These are phyloP conservation scores for Nannochloris sp. DNA, from an alignment of 139 green algal genomes.

Conservation along the genomic window DNA sequence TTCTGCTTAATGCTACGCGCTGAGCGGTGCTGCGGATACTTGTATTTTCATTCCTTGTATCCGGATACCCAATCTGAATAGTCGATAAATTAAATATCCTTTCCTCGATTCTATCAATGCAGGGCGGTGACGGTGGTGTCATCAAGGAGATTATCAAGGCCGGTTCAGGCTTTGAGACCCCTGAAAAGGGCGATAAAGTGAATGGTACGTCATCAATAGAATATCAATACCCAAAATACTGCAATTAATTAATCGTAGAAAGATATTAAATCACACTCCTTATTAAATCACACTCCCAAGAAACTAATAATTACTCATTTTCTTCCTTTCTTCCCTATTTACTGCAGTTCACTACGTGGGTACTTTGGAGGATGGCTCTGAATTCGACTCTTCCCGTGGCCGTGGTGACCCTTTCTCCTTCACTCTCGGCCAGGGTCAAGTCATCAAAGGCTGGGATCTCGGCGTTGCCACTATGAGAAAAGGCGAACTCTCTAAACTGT, in stretches of 20 bases:
- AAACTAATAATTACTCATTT: background rate
- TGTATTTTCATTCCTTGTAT: background rate
- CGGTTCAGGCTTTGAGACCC: constrained; percentile 72
- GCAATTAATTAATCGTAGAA: no score
- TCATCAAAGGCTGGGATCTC: constrained; percentile 96
- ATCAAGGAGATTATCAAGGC: constrained; percentile 73
- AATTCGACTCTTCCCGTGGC: constrained; percentile 91
- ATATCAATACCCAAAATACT: no score
- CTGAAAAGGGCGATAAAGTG: constrained; percentile 74
- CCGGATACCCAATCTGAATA: background rate
- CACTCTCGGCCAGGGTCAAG: constrained; percentile 61
- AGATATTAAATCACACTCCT: no score
- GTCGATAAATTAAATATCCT: no score
- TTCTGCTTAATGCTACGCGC: no score
- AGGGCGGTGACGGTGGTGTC: constrained; percentile 77
- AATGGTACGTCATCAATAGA: constrained; percentile 52
- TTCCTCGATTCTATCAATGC: background rate
- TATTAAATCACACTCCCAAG: background rate
- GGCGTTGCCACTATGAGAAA: constrained; percentile 91
- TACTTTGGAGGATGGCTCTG: constrained; percentile 82
- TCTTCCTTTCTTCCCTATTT: background rate
- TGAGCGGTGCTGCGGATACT: background rate
- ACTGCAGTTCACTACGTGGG: constrained; percentile 94
- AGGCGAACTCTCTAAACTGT: constrained; percentile 59
- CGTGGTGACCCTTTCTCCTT: constrained; percentile 84